A percentile compares a stretch with the other conserved stretches of the same genome.
Evolutionary conservation across 345 rosid genomes (phyloP).

Genomic region (Bruguiera sexangula): DNA sequence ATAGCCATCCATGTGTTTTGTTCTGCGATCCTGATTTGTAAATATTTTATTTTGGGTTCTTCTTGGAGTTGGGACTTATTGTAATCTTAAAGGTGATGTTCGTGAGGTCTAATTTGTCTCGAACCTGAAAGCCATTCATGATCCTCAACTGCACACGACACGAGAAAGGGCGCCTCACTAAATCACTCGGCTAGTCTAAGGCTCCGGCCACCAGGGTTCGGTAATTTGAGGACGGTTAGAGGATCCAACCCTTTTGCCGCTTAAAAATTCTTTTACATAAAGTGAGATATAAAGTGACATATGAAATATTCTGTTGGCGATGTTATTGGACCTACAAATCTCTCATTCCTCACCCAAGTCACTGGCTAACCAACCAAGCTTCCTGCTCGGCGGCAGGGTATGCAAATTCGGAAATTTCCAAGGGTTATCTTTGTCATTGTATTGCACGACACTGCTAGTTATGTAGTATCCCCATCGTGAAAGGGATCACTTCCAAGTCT

Average conservation of each 20-base stretch:
- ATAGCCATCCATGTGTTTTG: constrained; percentile 16
- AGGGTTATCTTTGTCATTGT: constrained; percentile 22
- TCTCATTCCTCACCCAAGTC: no score
- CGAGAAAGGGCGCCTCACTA: background rate
- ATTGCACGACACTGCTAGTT: background rate
- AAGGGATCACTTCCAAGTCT: constrained; percentile 23
- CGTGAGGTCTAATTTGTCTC: constrained; percentile 8
- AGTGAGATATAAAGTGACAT: no score
- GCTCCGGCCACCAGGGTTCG: no score
- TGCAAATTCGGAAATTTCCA: constrained; percentile 21
- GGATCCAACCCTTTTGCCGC: no score
- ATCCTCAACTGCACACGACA: no score
- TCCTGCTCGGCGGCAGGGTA: constrained; percentile 12
- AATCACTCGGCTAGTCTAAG: no score
- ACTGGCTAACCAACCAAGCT: no score
- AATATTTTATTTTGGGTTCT: constrained; percentile 2
- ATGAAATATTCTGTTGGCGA: no score
- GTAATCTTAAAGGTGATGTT: background rate
- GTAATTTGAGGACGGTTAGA: no score
- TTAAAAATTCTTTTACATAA: no score
- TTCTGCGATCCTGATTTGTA: constrained; percentile 10
- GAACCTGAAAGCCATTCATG: background rate
- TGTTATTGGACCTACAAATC: no score
- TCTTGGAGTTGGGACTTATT: background rate
- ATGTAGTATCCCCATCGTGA: constrained; percentile 11